A percentile compares a stretch with the other conserved stretches of the same genome.
Evolutionary conservation across 2,329 filamentous ascomycete species (phyloP).

Genomic region (Metarhizium album): DNA sequence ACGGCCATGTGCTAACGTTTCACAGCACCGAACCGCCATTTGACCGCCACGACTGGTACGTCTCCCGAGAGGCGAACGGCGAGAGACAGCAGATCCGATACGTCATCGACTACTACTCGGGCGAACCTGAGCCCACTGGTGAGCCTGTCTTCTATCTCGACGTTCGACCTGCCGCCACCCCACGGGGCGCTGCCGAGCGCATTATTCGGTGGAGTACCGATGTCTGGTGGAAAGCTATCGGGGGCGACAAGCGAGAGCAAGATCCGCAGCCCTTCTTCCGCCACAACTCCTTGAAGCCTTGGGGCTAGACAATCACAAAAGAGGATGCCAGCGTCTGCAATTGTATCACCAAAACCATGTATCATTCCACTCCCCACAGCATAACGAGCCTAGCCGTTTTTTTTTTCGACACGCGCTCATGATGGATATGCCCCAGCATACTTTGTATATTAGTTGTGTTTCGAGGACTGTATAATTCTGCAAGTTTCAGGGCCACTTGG

Average conservation of each 20-base stretch:
- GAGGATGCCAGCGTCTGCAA: neutral
- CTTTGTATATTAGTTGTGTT: slow-evolving; percentile 1
- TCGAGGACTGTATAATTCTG: neutral
- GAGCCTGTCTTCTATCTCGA: slow-evolving; percentile 95
- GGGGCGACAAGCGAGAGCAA: slow-evolving; percentile 50
- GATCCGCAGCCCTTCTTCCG: slow-evolving; percentile 25
- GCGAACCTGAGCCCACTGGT: slow-evolving; percentile 67
- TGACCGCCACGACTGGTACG: slow-evolving; percentile 95
- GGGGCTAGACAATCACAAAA: slow-evolving; percentile 3
- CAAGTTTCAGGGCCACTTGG: neutral
- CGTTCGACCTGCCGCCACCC: slow-evolving; percentile 79
- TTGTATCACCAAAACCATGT: slow-evolving; percentile 4
- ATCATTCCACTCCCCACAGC: slow-evolving; percentile 6
- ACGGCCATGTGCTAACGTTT: neutral
- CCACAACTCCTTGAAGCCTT: slow-evolving; percentile 12
- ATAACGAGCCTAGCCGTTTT: neutral
- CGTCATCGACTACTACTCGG: slow-evolving; percentile 94
- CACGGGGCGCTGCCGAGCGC: slow-evolving; percentile 69
- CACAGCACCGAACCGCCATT: slow-evolving; percentile 72
- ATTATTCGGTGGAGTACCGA: slow-evolving; percentile 84
- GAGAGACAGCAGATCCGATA: slow-evolving; percentile 73
- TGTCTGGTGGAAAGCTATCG: slow-evolving; percentile 84
- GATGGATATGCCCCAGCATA: slow-evolving; percentile 6
- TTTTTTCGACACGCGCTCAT: slow-evolving; percentile 11
- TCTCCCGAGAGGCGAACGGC: slow-evolving; percentile 61